Evolutionary conservation across 352 stramenopile species (phyloP), one percentile per base, ranked within the genome.

Genomic region (Phytophthora sojae): DNA sequence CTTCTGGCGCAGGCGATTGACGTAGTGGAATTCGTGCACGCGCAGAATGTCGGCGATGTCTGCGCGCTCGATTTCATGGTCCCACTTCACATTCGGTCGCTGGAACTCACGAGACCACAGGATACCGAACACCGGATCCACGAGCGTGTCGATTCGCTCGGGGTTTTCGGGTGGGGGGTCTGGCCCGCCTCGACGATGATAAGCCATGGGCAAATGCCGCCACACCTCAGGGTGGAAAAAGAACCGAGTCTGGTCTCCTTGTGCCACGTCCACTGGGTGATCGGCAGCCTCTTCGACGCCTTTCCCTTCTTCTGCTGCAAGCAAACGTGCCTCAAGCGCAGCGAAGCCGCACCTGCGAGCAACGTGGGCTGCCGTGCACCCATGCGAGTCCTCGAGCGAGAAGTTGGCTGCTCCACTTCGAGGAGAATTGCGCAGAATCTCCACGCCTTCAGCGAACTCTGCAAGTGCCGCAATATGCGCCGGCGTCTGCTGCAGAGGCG

Each of bases 161-260:
- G 88, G 80, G 60, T 97, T 98, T 71, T 98, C 94, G 12, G 94
- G 91, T 21, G 93, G 93, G n/a, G 88, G 89, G 21, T 97, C 90
- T 7, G 64, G 67, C 4, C 81, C 81, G 15, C 88, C 79, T n/a
- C 82, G 81, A 69, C 74, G 68, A 72, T 95, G 79, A 64, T 83
- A 85, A 12, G 81, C 71, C 79, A 87, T 82, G n/a, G 86, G 82
- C 66, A 97, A 73, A 73, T 98, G 94, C 56, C 74, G 70, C 61
- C 91, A 71, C 51, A 84, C 91, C 60, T 95, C 84, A 1, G 78
- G 79, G 62, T 97, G 89, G 64, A 88, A 94, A 30, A 92, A 85
- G 56, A 98, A 91, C 17, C 78, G 69, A 9, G 86, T 90, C 12
- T 75, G 67, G n/a, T 73, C 54, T 45, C 64, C 62, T 39, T 49